Evolutionary conservation across 495 filamentous ascomycete genomes (phyloP), one percentile per base, ranked within the genome.

Genomic region (Hypoxylon subgilvum): DNA sequence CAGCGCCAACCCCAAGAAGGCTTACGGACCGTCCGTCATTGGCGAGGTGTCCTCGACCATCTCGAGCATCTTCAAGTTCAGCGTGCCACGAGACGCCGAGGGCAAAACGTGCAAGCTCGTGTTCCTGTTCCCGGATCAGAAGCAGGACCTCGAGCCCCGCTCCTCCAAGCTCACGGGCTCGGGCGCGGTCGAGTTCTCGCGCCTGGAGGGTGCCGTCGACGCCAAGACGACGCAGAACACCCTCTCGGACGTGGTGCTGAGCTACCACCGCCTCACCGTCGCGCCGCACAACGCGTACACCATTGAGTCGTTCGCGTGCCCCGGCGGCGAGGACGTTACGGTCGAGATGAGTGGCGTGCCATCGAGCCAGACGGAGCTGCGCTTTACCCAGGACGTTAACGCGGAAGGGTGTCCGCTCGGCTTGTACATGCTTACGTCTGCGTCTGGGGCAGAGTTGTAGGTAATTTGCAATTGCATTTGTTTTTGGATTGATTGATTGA

Each of bases 21-120:
- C 85, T 2, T 63, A 69, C 12, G 85, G 84, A 6, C 85, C 80
- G 10, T 74, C 72, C 0, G 78, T 71, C 67, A 82, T 80, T 51
- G 85, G 84, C 28, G 74, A 77, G 5, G 72, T 88, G 22, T 77
- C 76, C 3, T 62, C 77, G 3, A 80, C 76, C 18, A 70, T 84
- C 52, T 86, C 85, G 27, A 80, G 77, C 13, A 69, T 86, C 36
- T 90, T 88, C 80, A 86, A 86, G 70, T 90, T 90, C 71, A 84
- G 87, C 65, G 80, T 90, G 34, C 84, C 84, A 0, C 21, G 65
- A 0, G 66, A 67, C 8, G 74, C 82, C 65, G 65, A 74, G 31
- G 81, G 76, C 39, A 82, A 83, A 70, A 86, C 76, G 0, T 91
- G 88, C 71, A 75, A 75, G 25, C 78, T 89, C 6, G 69, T 88